phyloP scores from a whole-genome alignment of 805 yeast species.

The Candida palmyrensis region DNA sequence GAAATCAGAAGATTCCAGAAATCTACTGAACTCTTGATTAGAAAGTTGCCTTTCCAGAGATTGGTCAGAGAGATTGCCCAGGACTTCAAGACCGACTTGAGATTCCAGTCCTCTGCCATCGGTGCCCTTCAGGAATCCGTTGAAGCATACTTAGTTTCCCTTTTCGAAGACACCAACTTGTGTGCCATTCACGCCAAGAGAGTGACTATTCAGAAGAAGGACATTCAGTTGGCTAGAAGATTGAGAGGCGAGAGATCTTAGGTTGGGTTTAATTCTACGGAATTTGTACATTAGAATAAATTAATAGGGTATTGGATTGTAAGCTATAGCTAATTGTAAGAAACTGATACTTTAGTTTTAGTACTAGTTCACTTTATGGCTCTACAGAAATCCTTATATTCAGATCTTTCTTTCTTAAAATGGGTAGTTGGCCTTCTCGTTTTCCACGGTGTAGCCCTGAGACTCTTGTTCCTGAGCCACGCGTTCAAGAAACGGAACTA shows the following conservation, averaged over 20 bases:
- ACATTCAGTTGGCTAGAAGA: slow-evolving; percentile 47
- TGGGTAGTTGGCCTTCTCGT: slow-evolving; percentile 40
- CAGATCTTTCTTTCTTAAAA: slow-evolving; percentile 9
- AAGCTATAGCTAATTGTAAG: background rate
- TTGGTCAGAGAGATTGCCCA: slow-evolving; percentile 47
- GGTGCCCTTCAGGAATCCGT: slow-evolving; percentile 49
- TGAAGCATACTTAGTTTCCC: slow-evolving; percentile 45
- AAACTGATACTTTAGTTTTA: background rate
- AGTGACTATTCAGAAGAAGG: slow-evolving; percentile 48
- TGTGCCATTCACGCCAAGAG: slow-evolving; percentile 50
- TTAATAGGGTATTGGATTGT: background rate
- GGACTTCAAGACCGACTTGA: slow-evolving; percentile 45
- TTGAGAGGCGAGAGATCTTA: slow-evolving; percentile 48
- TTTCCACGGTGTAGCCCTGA: slow-evolving; percentile 33
- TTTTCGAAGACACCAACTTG: slow-evolving; percentile 47
- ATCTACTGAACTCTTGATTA: slow-evolving; percentile 43
- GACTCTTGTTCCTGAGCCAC: slow-evolving; percentile 45
- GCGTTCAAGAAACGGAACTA: slow-evolving; percentile 49
- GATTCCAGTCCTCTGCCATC: slow-evolving; percentile 46
- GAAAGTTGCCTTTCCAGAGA: slow-evolving; percentile 49
- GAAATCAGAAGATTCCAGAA: slow-evolving; percentile 48
- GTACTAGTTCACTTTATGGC: too few relatives aligned
- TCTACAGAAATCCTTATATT: too few relatives aligned
- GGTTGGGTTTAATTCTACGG: slow-evolving; percentile 3
- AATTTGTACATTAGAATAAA: slow-evolving; percentile 5